Evolutionary conservation across 495 filamentous ascomycete genomes (phyloP).

Genomic region (Trichoderma gamsii): DNA sequence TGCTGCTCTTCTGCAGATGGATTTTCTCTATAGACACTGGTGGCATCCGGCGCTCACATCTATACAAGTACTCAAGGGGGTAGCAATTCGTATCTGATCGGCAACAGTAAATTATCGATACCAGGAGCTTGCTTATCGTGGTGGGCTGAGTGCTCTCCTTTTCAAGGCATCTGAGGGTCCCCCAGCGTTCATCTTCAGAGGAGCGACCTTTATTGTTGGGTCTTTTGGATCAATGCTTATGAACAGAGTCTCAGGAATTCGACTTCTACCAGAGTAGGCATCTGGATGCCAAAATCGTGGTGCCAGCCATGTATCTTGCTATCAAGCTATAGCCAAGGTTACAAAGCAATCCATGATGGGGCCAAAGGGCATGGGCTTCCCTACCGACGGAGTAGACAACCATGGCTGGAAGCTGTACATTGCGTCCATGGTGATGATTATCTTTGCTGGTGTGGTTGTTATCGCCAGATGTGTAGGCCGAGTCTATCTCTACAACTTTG

Average conservation of each 20-base stretch:
- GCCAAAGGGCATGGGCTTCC: constrained; percentile 12
- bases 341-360: constrained; percentile 8
- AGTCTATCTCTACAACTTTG: neutral
- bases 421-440: constrained; percentile 15
- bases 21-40: neutral
- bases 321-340: neutral
- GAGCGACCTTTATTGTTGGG: neutral
- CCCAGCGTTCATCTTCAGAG: neutral
- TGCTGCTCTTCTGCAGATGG: neutral
- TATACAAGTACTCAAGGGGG: neutral
- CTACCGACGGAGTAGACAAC: constrained; percentile 8
- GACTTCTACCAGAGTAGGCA: neutral
- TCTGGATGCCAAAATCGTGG: neutral
- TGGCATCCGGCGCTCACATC: neutral
- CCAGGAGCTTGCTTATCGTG: neutral
- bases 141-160: neutral
- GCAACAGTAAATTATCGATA: neutral
- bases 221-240: neutral
- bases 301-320: neutral
- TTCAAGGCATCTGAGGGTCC: neutral
- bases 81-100: neutral
- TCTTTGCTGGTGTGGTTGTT: constrained; percentile 8
- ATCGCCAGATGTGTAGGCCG: neutral
- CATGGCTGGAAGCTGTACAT: constrained; percentile 17
- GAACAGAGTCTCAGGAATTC: neutral